phyloP scores from a whole-genome alignment of 2,329 filamentous ascomycete species.

The Zopfia rhizophila region DNA sequence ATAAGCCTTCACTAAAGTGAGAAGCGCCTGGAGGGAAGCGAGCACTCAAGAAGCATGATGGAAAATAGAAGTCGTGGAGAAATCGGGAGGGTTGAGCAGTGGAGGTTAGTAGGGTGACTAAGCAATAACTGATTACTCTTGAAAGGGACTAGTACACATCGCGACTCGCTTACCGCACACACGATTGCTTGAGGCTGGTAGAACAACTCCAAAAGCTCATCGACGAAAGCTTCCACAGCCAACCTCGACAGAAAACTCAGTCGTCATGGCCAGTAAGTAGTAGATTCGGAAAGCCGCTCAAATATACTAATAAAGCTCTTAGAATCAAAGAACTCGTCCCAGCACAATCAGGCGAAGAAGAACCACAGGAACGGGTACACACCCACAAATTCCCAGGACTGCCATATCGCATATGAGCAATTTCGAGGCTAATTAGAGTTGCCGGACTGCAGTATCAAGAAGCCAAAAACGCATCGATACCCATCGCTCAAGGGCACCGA shows the following conservation, averaged over 20 bases:
- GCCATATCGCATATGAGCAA: neutral
- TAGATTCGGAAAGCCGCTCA: neutral
- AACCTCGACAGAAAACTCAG: conserved; percentile 49
- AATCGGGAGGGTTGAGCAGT: too few relatives aligned
- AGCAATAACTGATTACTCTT: too few relatives aligned
- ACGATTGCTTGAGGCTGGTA: too few relatives aligned
- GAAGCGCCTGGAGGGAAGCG: too few relatives aligned
- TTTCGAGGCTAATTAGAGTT: neutral
- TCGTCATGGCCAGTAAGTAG: conserved; percentile 77
- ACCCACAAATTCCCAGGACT: conserved; percentile 17
- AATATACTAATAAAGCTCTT: conserved; percentile 33
- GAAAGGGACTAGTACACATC: too few relatives aligned
- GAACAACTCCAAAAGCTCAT: conserved; percentile 26
- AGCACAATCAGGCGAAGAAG: conserved; percentile 99
- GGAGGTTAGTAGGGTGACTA: too few relatives aligned
- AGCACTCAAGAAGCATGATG: too few relatives aligned
- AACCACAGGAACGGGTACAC: conserved; percentile 98
- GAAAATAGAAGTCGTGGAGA: too few relatives aligned
- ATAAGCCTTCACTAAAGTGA: too few relatives aligned
- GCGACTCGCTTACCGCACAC: neutral
- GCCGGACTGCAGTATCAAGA: conserved; percentile 84
- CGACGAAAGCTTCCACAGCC: conserved; percentile 40
- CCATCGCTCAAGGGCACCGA: conserved; percentile 98
- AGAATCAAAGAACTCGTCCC: conserved; percentile 99
- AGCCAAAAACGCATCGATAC: conserved; percentile 99